Evolutionary conservation across 805 yeast species (phyloP).

Genomic region (Saccharomycopsis sp.): DNA sequence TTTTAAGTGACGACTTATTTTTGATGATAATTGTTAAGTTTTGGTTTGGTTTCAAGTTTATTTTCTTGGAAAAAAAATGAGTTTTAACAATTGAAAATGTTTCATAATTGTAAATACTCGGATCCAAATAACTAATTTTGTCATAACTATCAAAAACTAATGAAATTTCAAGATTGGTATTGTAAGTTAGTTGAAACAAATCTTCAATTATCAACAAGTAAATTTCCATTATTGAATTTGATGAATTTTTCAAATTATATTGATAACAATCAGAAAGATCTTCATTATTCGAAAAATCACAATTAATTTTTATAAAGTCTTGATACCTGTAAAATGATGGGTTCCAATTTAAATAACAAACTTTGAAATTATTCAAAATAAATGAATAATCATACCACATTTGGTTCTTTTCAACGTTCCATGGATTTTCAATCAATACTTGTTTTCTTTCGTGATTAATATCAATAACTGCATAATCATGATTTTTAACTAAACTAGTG

Average conservation of each 20-base stretch:
- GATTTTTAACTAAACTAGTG: slow-evolving; percentile 37
- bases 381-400: slow-evolving; percentile 22
- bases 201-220: slow-evolving; percentile 20
- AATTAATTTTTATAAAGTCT: no score
- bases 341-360: slow-evolving; percentile 62
- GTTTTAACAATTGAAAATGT: no score
- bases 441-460: slow-evolving; percentile 21
- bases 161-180: slow-evolving; percentile 24
- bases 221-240: no score
- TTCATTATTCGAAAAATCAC: no score
- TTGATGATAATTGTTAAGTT: no score
- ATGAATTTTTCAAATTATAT: no score
- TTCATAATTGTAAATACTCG: no score
- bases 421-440: slow-evolving; percentile 37
- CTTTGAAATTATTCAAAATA: slow-evolving; percentile 31
- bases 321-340: slow-evolving; percentile 22
- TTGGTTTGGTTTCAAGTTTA: no score
- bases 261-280: no score
- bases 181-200: slow-evolving; percentile 12
- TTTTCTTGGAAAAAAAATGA: no score
- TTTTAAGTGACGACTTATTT: neutral
- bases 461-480: slow-evolving; percentile 60
- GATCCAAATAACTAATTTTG: no score
- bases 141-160: no score
- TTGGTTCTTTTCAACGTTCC: slow-evolving; percentile 22